phyloP scores from a whole-genome alignment of 1,139 yeast species.

The Zygoascus hellenicus region DNA sequence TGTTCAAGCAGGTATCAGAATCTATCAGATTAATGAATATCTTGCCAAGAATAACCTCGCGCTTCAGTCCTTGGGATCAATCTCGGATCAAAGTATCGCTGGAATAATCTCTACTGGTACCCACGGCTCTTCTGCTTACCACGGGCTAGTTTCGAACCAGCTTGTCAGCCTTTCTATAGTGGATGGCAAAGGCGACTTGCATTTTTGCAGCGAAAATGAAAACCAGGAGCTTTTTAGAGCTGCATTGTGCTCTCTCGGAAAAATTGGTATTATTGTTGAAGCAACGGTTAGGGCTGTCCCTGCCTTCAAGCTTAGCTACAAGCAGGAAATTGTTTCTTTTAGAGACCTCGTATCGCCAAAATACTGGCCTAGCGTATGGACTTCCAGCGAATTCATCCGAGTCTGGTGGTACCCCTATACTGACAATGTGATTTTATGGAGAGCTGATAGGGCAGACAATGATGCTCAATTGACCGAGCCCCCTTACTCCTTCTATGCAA shows the following conservation, averaged over 20 bases:
- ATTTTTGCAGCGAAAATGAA: slow-evolving; percentile 62
- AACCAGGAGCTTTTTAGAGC: slow-evolving; percentile 74
- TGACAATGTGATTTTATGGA: slow-evolving; percentile 80
- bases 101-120: slow-evolving; percentile 96
- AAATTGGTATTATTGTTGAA: slow-evolving; percentile 81
- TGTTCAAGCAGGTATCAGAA: slow-evolving; percentile 85
- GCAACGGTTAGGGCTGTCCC: slow-evolving; percentile 89
- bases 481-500: slow-evolving; percentile 80
- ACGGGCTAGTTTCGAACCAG: slow-evolving; percentile 86
- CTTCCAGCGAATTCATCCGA: slow-evolving; percentile 82
- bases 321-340: slow-evolving; percentile 76
- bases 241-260: slow-evolving; percentile 82
- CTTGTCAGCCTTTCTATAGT: slow-evolving; percentile 64
- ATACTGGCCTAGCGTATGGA: slow-evolving; percentile 58
- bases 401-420: slow-evolving; percentile 99
- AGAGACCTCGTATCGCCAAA: slow-evolving; percentile 65
- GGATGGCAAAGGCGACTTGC: slow-evolving; percentile 62
- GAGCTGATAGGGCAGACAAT: slow-evolving; percentile 60
- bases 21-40: slow-evolving; percentile 68
- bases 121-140: slow-evolving; percentile 91
- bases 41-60: slow-evolving; percentile 65
- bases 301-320: slow-evolving; percentile 70
- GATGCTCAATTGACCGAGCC: slow-evolving; percentile 60
- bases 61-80: slow-evolving; percentile 87
- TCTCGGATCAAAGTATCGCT: slow-evolving; percentile 88